Evolutionary conservation across 31 red algal species (phyloP).

Genomic region (Endocladia muricata): DNA sequence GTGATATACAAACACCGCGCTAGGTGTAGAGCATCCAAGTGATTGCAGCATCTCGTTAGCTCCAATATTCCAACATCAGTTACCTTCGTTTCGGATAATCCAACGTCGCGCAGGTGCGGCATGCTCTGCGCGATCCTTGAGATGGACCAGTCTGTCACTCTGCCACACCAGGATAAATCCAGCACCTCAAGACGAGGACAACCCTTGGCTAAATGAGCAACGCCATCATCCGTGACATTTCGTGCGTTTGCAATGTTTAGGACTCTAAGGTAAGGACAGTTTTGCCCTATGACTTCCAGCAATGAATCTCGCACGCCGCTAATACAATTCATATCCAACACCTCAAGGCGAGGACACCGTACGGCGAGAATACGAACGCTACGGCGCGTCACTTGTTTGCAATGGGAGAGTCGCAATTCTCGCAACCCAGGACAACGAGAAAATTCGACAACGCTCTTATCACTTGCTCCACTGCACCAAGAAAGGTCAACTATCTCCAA

Average conservation of each 20-base stretch:
- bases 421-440: slow-evolving; percentile 63
- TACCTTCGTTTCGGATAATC: slow-evolving; percentile 62
- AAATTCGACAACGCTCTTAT: slow-evolving; percentile 65
- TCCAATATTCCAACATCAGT: slow-evolving; percentile 63
- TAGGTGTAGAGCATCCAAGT: slow-evolving; percentile 61
- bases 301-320: slow-evolving; percentile 66
- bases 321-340: slow-evolving; percentile 75
- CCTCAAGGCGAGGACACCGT: slow-evolving; percentile 54
- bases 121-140: slow-evolving; percentile 46
- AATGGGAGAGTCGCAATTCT: slow-evolving; percentile 58
- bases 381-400: slow-evolving; percentile 46
- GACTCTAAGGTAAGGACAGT: slow-evolving; percentile 58
- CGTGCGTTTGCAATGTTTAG: slow-evolving; percentile 65
- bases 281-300: slow-evolving; percentile 56
- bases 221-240: slow-evolving; percentile 60
- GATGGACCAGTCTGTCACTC: slow-evolving; percentile 53
- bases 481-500: slow-evolving; percentile 63
- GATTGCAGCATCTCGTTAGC: slow-evolving; percentile 50
- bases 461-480: slow-evolving; percentile 62
- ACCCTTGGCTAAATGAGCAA: slow-evolving; percentile 43
- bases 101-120: slow-evolving; percentile 52
- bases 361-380: slow-evolving; percentile 56
- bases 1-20: slow-evolving; percentile 69
- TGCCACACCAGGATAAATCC: slow-evolving; percentile 67
- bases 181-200: slow-evolving; percentile 58